Evolutionary conservation across 305 asterid species (phyloP).

Genomic region (Solanum hybrid): DNA sequence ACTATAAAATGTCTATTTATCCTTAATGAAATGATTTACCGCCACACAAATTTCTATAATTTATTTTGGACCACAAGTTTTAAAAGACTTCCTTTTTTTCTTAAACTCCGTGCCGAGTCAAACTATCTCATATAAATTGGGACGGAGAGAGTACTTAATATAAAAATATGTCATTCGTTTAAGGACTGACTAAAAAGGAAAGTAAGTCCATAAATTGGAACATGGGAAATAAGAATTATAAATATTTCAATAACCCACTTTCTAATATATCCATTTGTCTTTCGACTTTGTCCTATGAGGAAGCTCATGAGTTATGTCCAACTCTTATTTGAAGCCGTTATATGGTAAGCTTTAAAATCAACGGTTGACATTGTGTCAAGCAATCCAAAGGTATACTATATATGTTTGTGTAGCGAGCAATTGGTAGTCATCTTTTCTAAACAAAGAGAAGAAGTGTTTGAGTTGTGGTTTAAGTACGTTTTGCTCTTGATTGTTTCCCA

Average conservation of each 20-base stretch:
- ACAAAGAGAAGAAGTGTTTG: not conserved
- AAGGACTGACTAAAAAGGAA: not conserved
- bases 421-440: not conserved
- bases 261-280: conserved; percentile 20
- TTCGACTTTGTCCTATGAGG: conserved; percentile 15
- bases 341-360: conserved; percentile 23
- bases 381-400: conserved; percentile 10
- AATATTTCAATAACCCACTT: conserved; percentile 19
- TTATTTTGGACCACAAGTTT: too few species aligned
- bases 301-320: conserved; percentile 20
- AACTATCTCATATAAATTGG: not conserved
- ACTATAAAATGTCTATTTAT: not conserved
- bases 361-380: conserved; percentile 30
- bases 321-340: conserved; percentile 23
- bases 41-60: too few species aligned
- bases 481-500: conserved; percentile 8
- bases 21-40: not conserved
- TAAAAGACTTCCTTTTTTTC: too few species aligned
- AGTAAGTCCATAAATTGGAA: not conserved
- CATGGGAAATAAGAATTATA: conserved; percentile 10
- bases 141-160: not conserved
- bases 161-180: not conserved
- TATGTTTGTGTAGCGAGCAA: conserved; percentile 5
- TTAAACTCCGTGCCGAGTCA: too few species aligned
- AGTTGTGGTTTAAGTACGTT: conserved; percentile 7